A percentile compares a stretch with the other conserved stretches of the same genome.
These are phyloP conservation scores for Waitea zeae DNA, from an alignment of 1,284 basidiomycete species.

Conservation along the genomic window DNA sequence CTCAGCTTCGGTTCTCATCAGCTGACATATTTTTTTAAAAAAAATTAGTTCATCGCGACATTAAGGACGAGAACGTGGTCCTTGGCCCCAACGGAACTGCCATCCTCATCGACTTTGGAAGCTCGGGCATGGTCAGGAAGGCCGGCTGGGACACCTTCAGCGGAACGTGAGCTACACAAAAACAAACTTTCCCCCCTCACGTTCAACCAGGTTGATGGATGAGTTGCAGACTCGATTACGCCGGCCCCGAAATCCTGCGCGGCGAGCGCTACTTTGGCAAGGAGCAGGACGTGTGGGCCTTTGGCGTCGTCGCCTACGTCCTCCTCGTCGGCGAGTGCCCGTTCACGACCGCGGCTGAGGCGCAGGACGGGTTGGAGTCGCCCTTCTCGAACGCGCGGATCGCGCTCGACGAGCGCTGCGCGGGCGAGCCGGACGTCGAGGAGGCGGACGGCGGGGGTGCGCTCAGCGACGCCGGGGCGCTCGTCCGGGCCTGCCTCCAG, in stretches of 20 bases:
- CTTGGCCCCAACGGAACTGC: conserved; percentile 59
- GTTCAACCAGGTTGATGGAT: conserved; percentile 5
- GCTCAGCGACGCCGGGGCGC: conserved; percentile 61
- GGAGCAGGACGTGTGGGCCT: conserved; percentile 97
- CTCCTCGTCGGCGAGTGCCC: conserved; percentile 92
- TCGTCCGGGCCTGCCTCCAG: conserved; percentile 67
- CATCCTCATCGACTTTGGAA: conserved; percentile 94
- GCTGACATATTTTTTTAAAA: conserved; percentile 2
- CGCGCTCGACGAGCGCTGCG: conserved; percentile 57
- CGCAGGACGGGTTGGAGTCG: conserved; percentile 60
- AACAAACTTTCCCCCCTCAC: conserved; percentile 5
- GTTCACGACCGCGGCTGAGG: conserved; percentile 75
- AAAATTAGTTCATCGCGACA: conserved; percentile 94
- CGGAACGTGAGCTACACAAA: conserved; percentile 52
- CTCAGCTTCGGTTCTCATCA: background rate
- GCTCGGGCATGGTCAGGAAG: conserved; percentile 75
- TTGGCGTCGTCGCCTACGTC: conserved; percentile 95
- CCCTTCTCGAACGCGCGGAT: conserved; percentile 59
- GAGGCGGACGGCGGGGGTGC: conserved; percentile 69
- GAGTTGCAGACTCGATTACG: conserved; percentile 73
- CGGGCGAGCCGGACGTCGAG: conserved; percentile 41
- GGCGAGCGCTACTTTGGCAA: conserved; percentile 92
- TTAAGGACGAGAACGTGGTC: conserved; percentile 97
- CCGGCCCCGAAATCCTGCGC: conserved; percentile 89
- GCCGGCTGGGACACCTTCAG: conserved; percentile 91